Evolutionary conservation across 495 filamentous ascomycete species (phyloP), one percentile per base, ranked within the genome.

Genomic region (Penicillium roqueforti): DNA sequence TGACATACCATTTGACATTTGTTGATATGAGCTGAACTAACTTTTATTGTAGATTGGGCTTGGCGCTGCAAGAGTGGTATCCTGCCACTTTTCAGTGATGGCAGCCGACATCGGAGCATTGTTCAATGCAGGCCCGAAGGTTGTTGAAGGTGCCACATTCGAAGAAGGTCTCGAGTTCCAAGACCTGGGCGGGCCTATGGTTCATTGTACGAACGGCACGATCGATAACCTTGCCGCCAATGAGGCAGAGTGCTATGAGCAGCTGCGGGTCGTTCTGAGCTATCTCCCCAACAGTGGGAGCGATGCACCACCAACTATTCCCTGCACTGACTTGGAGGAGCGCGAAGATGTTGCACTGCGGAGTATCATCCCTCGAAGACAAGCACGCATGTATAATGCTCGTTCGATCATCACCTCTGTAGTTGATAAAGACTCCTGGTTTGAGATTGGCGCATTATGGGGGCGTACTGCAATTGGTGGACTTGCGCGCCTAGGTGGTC

Each of bases 51-150:
- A 76, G 71, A 83, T 85, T 53, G 83, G 83, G 3, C 76, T 86
- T 9, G 83, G 83, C 6, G 82, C 83, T 9, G 82, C 83, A 0
- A 60, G 83, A 47, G 79, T 84, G 0, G 80, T 81, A 2, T 74
- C 74, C 0, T 84, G 82, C 49, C 83, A 85, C 57, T 86, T 86
- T 60, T 81, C 79, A 8, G 82, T 86, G 42, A 86, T 85, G 81
- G 81, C 82, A 5, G 80, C 72, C 7, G 80, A 85, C 60, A 70
- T 86, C 4, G 83, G 81, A 0, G 72, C 76, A 3, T 57, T 86
- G 7, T 84, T 86, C 60, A 85, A 85, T 57, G 83, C 83, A 6
- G 83, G 83, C 1, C 82, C 83, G 0, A 79, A 83, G 42, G 82
- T 86, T 7, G 83, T 85, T 13, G 75, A 79, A 42, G 76, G 74